Evolutionary conservation across 192 early-diverging fungal species (phyloP), one percentile per base, ranked within the genome.

Genomic region (Kickxella alabastrina): DNA sequence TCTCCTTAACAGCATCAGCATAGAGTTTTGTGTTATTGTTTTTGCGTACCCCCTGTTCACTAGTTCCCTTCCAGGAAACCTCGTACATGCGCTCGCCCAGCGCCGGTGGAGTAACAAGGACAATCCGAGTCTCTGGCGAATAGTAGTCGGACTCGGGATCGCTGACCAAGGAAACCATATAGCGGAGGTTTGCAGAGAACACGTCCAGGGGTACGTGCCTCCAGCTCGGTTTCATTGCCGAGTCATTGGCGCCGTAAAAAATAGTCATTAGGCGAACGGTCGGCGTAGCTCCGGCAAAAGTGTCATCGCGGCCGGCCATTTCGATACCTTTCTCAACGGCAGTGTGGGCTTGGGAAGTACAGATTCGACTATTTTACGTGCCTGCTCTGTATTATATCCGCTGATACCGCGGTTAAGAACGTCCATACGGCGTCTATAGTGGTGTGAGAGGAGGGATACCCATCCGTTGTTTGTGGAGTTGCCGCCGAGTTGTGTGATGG

Each of bases 161-260:
- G 18, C 78, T 79, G 14, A 91, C 49, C 22, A 77, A 60, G 1
- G 67, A 45, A n/a, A 91, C 68, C 41, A 93, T 61, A 6, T 61
- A 51, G 22, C 63, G 62, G n/a, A 91, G 27, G 49, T 94, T 90
- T 12, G 55, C 18, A 3, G 63, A 58, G 52, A 82, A 94, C 3
- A 65, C 35, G 0, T 60, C 51, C n/a, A 92, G n/a, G 1, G 82
- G 62, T 1, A 90, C 82, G 50, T 84, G 82, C 43, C 87, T 85
- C 1, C 49, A 22, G 3, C 69, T 67, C 6, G 46, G 51, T 2
- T 58, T 59, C 19, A 83, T 39, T 0, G 75, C 78, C 0, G 88
- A 80, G 61, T 95, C 92, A 59, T 93, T 92, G 6, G 92, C 81
- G 18, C 92, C 92, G 44, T 90, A 79, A 43, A 88, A 89, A 18